Conservation (phyloP, 106 monocot genomes). For the Dioscorea zingiberensis region DNA sequence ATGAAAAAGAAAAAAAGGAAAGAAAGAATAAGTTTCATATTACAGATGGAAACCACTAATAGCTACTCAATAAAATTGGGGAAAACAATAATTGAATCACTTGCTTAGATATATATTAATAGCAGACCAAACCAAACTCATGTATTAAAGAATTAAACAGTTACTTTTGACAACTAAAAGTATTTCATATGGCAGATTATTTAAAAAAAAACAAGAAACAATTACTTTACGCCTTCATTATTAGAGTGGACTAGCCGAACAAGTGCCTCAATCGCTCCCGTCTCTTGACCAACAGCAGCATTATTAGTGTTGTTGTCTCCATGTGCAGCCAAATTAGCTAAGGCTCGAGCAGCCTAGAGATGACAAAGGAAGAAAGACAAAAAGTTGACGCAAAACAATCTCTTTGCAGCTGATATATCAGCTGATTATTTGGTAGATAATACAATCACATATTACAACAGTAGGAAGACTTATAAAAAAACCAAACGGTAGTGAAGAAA, state of each 20-base stretch:
- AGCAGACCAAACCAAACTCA: too few relatives aligned
- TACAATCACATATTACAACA: neutral
- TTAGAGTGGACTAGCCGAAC: constrained; percentile 83
- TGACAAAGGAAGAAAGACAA: neutral
- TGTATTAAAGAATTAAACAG: too few relatives aligned
- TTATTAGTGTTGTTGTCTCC: constrained; percentile 95
- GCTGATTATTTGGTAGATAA: neutral
- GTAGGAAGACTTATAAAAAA: too few relatives aligned
- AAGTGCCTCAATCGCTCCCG: constrained; percentile 92
- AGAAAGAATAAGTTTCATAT: too few relatives aligned
- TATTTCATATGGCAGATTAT: neutral
- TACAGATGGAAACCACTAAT: too few relatives aligned
- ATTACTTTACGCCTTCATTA: constrained; percentile 97
- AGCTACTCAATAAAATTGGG: too few relatives aligned
- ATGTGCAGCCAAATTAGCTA: constrained; percentile 98
- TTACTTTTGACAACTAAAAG: neutral
- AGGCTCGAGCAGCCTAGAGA: constrained; percentile 84
- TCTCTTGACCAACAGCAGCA: constrained; percentile 92
- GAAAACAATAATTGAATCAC: too few relatives aligned
- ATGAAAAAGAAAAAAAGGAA: too few relatives aligned
- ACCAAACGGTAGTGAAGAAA: too few relatives aligned
- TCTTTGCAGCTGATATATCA: neutral
- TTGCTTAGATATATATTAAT: too few relatives aligned
- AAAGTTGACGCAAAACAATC: neutral
- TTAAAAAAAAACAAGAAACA: too few relatives aligned